These are phyloP conservation scores for Tolypocladium ophioglossoides DNA, from an alignment of 2,329 filamentous ascomycete species.

Conservation along the genomic window DNA sequence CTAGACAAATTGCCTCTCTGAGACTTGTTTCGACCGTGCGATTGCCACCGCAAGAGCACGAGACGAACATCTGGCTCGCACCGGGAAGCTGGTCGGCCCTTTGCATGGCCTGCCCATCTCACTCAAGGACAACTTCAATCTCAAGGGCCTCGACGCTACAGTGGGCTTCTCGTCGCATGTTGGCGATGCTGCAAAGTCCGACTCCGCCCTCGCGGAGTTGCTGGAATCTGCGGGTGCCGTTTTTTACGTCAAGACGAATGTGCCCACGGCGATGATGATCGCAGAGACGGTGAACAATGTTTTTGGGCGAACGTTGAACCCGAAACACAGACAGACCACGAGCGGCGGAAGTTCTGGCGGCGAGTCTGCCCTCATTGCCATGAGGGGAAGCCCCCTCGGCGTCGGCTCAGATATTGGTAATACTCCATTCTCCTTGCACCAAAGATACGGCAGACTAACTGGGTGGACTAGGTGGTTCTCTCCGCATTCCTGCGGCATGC, in stretches of 20 bases:
- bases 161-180: conserved; percentile 55
- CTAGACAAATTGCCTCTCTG: conserved; percentile 39
- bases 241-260: conserved; percentile 46
- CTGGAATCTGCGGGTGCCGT: conserved; percentile 39
- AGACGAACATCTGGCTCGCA: conserved; percentile 38
- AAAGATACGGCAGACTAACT: neutral
- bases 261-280: conserved; percentile 58
- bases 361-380: conserved; percentile 51
- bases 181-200: conserved; percentile 38
- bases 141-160: conserved; percentile 47
- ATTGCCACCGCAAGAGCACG: conserved; percentile 33
- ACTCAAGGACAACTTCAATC: conserved; percentile 62
- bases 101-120: conserved; percentile 56
- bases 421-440: neutral
- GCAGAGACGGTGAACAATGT: conserved; percentile 56
- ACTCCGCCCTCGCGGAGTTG: conserved; percentile 29
- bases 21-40: conserved; percentile 44
- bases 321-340: conserved; percentile 46
- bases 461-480: conserved; percentile 31
- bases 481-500: conserved; percentile 44
- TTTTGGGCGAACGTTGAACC: conserved; percentile 53
- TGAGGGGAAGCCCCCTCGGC: conserved; percentile 48
- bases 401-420: conserved; percentile 51
- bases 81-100: conserved; percentile 42
- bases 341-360: conserved; percentile 58